Conservation (phyloP, 2,329 filamentous ascomycete species). For the Teratosphaeria destructans region DNA sequence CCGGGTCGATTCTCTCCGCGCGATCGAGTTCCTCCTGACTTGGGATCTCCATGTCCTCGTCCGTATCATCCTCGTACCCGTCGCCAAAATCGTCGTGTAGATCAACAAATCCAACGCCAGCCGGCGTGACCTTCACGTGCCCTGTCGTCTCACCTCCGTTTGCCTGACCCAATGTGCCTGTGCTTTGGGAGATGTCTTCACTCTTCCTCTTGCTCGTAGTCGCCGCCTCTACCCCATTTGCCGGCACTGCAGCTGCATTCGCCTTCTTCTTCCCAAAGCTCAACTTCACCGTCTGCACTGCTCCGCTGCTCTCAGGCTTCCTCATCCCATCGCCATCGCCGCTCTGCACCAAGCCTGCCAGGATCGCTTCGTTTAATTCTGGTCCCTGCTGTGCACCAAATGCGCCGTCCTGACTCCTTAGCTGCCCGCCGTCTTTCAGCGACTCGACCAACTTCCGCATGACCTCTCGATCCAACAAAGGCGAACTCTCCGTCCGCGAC, state of each 20-base stretch:
- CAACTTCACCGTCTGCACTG: slow-evolving; percentile 34
- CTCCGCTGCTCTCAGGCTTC: slow-evolving; percentile 40
- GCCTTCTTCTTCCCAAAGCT: slow-evolving; percentile 51
- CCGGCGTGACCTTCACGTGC: slow-evolving; percentile 35
- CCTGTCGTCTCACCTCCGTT: slow-evolving; percentile 29
- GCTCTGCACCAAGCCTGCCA: slow-evolving; percentile 62
- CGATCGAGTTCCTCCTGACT: slow-evolving; percentile 37
- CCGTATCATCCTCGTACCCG: slow-evolving; percentile 29
- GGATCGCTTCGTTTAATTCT: slow-evolving; percentile 66
- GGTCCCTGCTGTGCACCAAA: slow-evolving; percentile 37
- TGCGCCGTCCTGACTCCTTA: slow-evolving; percentile 59
- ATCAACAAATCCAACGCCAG: slow-evolving; percentile 59
- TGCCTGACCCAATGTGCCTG: slow-evolving; percentile 5
- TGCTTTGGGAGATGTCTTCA: slow-evolving; percentile 15
- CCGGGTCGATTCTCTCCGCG: slow-evolving; percentile 85
- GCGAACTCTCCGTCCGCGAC: slow-evolving; percentile 51
- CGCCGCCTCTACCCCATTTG: slow-evolving; percentile 23
- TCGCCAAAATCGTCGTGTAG: slow-evolving; percentile 47
- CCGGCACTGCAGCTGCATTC: slow-evolving; percentile 30
- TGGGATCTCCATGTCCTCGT: slow-evolving; percentile 26
- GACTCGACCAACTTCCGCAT: slow-evolving; percentile 59
- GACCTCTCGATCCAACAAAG: slow-evolving; percentile 56
- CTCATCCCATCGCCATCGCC: slow-evolving; percentile 51
- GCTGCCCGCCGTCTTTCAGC: slow-evolving; percentile 57
- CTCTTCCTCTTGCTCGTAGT: slow-evolving; percentile 25